These are phyloP conservation scores for Elaeis oleifera DNA, from an alignment of 202 grass and related monocot species.

Conservation along the genomic window DNA sequence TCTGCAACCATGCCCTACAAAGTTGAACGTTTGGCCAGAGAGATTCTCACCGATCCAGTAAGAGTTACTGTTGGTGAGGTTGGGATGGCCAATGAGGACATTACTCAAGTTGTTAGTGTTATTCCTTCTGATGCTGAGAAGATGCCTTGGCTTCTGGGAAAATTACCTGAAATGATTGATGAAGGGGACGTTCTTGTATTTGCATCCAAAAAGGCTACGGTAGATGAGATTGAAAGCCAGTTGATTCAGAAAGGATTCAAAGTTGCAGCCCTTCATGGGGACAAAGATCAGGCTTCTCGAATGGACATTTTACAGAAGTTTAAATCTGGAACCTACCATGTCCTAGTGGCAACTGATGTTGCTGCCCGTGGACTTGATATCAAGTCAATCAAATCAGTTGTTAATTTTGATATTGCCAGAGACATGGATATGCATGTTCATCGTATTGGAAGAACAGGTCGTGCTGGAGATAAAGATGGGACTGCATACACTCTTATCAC, in stretches of 20 bases:
- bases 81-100: slow-evolving; percentile 93
- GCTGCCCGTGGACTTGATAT: slow-evolving; percentile 96
- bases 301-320: slow-evolving; percentile 90
- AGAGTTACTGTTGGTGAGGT: slow-evolving; percentile 94
- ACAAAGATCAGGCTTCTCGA: slow-evolving; percentile 97
- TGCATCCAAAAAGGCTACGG: slow-evolving; percentile 76
- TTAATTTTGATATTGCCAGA: slow-evolving; percentile 93
- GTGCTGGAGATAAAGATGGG: slow-evolving; percentile 97
- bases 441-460: slow-evolving; percentile 86
- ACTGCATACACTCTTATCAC: slow-evolving; percentile 91
- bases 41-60: slow-evolving; percentile 81
- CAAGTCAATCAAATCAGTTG: slow-evolving; percentile 97
- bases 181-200: slow-evolving; percentile 96
- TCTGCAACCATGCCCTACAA: slow-evolving; percentile 99
- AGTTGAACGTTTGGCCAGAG: slow-evolving; percentile 90
- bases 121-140: slow-evolving; percentile 92
- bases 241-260: slow-evolving; percentile 78
- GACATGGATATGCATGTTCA: slow-evolving; percentile 99
- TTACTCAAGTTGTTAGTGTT: slow-evolving; percentile 92
- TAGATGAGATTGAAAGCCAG: slow-evolving; percentile 85
- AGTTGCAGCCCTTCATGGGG: slow-evolving; percentile 89
- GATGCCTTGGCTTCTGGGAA: slow-evolving; percentile 85
- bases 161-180: slow-evolving; percentile 84
- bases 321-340: slow-evolving; percentile 88
- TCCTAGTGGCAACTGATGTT: slow-evolving; percentile 96